Conservation (phyloP, 768 basidiomycete species). For the Termitomyces heimii region DNA sequence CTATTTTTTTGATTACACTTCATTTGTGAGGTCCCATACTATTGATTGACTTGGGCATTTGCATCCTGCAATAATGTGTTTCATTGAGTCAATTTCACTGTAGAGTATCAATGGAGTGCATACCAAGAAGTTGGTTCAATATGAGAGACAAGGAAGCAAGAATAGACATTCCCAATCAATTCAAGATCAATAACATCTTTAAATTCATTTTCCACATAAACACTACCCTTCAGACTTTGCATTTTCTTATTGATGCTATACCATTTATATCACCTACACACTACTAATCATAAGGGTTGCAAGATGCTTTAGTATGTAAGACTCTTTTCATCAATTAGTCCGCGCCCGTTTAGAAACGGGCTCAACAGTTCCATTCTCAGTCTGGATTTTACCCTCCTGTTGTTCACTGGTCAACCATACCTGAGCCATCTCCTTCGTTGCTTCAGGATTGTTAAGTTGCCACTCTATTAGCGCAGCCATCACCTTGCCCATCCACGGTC, state of each 20-base stretch:
- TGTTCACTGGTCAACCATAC: slow-evolving; percentile 63
- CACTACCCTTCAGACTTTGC: no score
- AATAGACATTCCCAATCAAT: no score
- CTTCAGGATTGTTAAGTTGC: slow-evolving; percentile 76
- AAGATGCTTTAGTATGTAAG: background rate
- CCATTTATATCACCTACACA: background rate
- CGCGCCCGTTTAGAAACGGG: slow-evolving; percentile 33
- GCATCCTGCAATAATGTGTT: no score
- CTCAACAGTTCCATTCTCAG: slow-evolving; percentile 17
- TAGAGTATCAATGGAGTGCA: no score
- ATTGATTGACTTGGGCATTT: no score
- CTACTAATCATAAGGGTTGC: background rate
- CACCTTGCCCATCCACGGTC: slow-evolving; percentile 63
- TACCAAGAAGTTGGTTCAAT: no score
- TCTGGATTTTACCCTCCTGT: slow-evolving; percentile 36
- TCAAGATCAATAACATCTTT: no score
- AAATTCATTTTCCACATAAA: no score
- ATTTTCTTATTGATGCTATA: background rate
- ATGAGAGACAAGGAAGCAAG: no score
- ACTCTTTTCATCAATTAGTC: slow-evolving; percentile 21
- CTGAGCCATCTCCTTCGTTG: slow-evolving; percentile 59
- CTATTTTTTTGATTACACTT: no score
- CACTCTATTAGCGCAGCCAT: slow-evolving; percentile 71
- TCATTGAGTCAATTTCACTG: no score
- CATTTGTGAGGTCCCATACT: no score